Base-by-base conservation (phyloP, 2,329 filamentous ascomycete genomes). In the Clonostachys rhizophaga region DNA sequence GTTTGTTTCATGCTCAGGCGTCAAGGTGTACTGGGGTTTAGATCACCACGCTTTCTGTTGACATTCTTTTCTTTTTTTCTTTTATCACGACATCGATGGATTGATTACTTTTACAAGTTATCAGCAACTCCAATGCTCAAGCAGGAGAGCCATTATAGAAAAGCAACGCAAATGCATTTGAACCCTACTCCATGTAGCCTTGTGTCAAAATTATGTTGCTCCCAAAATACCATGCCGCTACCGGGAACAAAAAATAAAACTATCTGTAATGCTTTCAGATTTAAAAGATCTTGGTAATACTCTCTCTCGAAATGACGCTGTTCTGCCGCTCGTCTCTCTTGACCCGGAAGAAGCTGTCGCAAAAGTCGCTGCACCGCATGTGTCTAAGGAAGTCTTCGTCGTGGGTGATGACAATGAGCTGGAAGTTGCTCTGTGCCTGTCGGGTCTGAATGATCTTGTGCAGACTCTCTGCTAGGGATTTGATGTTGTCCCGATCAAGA, bases 321-420 rank as follows among this genome's bases (percentile, higher is more conserved):
- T 95, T 92, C 70, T 96, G 91, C 57, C 80, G 82, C 56, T 87
- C 83, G 61, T 96, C 87, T 45, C 94, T 78, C 51, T 80, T 86
- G 11, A 99, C 88, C 5, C 91, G 83, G 69, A 88, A 97, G 64
- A 96, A 99, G 54, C 86, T 83, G 66, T 97, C 94, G 53, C 87
- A 89, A 62, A 95, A 97, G 55, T 99, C 92, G 20, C 84, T 86
- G 64, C 91, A 96, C 55, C 91, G 85, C 94, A 99, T 99, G 60
- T 91, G 83, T 47, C 87, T 80, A 61, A 99, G 63, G 59, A 99
- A 99, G 60, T 96, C 90, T 70, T 97, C 95, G 69, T 99, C 94
- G 74, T 99, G 94, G 5, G 94, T 99, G 65, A 99, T 99, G 60
- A 99, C 89, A 61, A 99, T 94, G 47, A 99, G 81, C 73, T 99